These are phyloP conservation scores for Botrytis elliptica DNA, from an alignment of 2,329 filamentous ascomycete species.

Conservation along the genomic window DNA sequence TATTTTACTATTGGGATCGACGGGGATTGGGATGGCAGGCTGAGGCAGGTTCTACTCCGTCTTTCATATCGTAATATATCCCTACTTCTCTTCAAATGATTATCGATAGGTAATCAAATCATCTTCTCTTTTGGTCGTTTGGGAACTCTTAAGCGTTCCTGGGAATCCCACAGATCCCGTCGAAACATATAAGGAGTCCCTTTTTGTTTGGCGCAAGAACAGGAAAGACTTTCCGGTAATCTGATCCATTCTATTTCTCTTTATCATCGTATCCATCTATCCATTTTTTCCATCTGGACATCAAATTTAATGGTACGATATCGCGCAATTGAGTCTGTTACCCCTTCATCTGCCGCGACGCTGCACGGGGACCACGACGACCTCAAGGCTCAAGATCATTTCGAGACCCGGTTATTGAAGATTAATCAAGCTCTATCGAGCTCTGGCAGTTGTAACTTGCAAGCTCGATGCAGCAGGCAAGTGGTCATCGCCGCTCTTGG, in stretches of 20 bases:
- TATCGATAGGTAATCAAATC: not conserved
- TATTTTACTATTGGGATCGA: conserved; percentile 1
- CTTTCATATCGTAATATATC: not conserved
- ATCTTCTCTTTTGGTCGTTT: not conserved
- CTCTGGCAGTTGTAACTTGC: not conserved
- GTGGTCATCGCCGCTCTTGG: not conserved
- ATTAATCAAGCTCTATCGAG: conserved; percentile 2
- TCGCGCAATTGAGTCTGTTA: conserved; percentile 14
- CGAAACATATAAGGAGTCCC: not conserved
- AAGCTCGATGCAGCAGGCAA: conserved; percentile 2
- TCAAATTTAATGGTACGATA: not conserved
- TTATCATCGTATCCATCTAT: not conserved
- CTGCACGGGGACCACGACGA: not conserved
- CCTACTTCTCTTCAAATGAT: not conserved
- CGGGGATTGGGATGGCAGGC: not conserved
- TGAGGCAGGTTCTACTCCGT: not conserved
- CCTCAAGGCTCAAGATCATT: not conserved
- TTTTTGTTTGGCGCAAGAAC: not conserved
- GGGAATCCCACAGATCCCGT: not conserved
- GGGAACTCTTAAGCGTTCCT: not conserved
- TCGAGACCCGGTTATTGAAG: conserved; percentile 11
- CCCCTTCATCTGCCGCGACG: conserved; percentile 5
- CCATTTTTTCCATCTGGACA: not conserved
- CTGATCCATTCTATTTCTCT: not conserved
- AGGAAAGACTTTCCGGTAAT: not conserved